phyloP scores from a whole-genome alignment of 495 filamentous ascomycete genomes.

The Penicillium waksmanii region DNA sequence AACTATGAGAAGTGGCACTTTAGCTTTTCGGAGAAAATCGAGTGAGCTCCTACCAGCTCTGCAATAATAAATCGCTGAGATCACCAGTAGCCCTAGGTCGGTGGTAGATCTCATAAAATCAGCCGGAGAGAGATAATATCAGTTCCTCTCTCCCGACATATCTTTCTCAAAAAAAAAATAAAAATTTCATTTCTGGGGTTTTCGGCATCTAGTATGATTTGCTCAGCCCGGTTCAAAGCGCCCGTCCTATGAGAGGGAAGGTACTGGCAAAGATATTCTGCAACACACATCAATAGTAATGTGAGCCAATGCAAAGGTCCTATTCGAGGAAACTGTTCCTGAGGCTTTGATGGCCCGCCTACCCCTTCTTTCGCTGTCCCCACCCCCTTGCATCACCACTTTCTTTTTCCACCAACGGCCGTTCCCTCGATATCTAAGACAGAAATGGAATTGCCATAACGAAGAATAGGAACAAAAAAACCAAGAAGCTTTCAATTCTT shows the following conservation, averaged over 20 bases:
- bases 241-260: constrained; percentile 6
- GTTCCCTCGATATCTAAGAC: neutral
- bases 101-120: too few species aligned
- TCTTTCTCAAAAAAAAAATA: too few species aligned
- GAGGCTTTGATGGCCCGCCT: neutral
- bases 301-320: constrained; percentile 8
- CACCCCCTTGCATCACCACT: constrained; percentile 27
- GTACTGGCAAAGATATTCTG: neutral
- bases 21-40: neutral
- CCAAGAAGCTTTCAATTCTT: neutral
- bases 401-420: constrained; percentile 19
- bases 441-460: neutral
- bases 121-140: neutral
- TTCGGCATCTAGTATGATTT: constrained; percentile 1
- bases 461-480: neutral
- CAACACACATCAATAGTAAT: constrained; percentile 16
- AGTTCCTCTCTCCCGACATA: neutral
- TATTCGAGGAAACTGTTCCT: constrained; percentile 9
- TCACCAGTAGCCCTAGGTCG: too few species aligned
- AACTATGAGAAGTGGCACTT: neutral
- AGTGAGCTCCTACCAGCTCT: neutral
- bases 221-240: neutral
- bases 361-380: constrained; percentile 13
- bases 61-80: neutral
- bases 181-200: too few species aligned